Base-by-base conservation (phyloP, 2,329 filamentous ascomycete genomes). In the Pseudogymnoascus sp. region DNA sequence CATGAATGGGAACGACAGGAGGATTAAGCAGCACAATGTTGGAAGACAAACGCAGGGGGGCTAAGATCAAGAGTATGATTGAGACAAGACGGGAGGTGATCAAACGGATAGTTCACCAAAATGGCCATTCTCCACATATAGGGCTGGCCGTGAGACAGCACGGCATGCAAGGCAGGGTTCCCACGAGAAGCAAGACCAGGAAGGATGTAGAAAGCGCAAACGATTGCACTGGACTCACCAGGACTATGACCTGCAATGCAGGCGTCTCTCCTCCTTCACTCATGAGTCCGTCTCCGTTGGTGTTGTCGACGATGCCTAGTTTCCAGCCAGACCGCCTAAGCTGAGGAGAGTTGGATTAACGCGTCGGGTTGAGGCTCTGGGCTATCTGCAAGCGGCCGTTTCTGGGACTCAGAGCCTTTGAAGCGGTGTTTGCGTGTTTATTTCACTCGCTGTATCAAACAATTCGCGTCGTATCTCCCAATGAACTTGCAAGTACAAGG, bases 181-280 rank as follows among this genome's bases (percentile, higher is more conserved):
- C 50, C n/a, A 33, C 28, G 28, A 19, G 28, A 57, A 33, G 28
- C 50, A 57, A 57, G 28, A 35, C 28, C n/a, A 33, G 50, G 26
- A 57, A 7, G 19, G 17, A 21, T 6, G 50, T 11, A 13, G 50
- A 4, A 33, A 33, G 50, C 50, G 50, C 50, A 33, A 57, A 57
- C 50, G 5, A 57, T 35, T 33, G 50, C 28, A 57, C n/a, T 40
- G 19, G 44, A 82, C 87, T 79, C 78, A 91, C 88, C 79, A 91
- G 75, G 65, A 91, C 80, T 76, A 91, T 90, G 57, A 91, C 86
- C 76, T 91, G 87, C 76, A 91, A 77, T 42, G 84, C 83, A 73
- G 84, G 81, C 64, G n/a, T 33, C 26, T 57, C 50, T 13, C 9
- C 28, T 33, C 28, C 26, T 13, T 57, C 50, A 10, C n/a, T 33